These are phyloP conservation scores for Trichoderma sp. DNA, from an alignment of 2,329 filamentous ascomycete species.

Conservation along the genomic window DNA sequence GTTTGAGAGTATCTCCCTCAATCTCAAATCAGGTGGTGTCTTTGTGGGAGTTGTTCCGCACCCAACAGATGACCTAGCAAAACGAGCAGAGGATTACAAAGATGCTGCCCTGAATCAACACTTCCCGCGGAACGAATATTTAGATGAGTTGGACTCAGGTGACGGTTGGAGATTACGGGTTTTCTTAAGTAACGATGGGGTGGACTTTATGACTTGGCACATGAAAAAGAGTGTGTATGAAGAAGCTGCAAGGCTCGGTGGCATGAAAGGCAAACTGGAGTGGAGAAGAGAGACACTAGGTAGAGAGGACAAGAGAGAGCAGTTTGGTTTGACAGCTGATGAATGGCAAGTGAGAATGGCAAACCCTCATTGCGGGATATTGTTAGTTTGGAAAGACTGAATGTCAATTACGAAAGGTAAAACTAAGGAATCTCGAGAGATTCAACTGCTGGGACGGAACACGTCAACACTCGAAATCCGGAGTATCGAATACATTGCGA, in stretches of 20 bases:
- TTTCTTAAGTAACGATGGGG: neutral
- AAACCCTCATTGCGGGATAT: neutral
- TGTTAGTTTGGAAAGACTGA: neutral
- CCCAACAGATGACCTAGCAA: slow-evolving; percentile 5
- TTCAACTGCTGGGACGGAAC: neutral
- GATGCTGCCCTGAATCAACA: neutral
- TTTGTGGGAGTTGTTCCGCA: slow-evolving; percentile 19
- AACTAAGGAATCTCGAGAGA: neutral
- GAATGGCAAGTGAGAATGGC: neutral
- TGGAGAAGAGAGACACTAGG: neutral
- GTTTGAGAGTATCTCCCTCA: slow-evolving; percentile 19
- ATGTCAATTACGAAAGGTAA: neutral
- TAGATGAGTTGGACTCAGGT: neutral
- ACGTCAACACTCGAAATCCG: neutral
- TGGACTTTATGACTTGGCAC: slow-evolving; percentile 19
- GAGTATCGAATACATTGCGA: too few species aligned
- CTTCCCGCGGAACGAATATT: neutral
- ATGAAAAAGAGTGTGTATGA: slow-evolving; percentile 17
- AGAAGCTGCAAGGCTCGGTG: slow-evolving; percentile 16
- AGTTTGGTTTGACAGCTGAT: neutral
- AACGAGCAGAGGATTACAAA: neutral
- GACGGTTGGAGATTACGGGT: neutral
- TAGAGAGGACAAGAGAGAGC: neutral
- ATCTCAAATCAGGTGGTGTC: slow-evolving; percentile 18
- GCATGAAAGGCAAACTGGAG: slow-evolving; percentile 15